phyloP scores from a whole-genome alignment of 2,329 filamentous ascomycete species.

The Xylaria hypoxylon region DNA sequence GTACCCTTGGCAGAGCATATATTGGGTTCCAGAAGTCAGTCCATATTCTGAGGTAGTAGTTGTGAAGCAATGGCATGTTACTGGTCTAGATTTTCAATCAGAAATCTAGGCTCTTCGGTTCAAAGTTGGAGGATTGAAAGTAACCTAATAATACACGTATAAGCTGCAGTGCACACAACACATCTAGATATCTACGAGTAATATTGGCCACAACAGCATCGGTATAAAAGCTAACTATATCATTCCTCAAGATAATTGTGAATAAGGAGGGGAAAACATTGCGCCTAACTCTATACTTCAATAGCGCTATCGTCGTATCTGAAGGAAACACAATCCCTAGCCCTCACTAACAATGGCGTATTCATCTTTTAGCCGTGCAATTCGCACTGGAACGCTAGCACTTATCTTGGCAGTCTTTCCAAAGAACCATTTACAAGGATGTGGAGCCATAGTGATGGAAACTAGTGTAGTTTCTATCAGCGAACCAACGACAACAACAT shows the following conservation, averaged over 20 bases:
- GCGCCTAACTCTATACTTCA: too few relatives aligned
- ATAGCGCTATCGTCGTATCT: background rate
- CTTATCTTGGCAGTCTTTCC: background rate
- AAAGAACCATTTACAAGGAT: background rate
- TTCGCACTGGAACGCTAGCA: background rate
- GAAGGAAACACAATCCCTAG: background rate
- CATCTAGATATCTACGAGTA: background rate
- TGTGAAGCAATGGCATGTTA: background rate
- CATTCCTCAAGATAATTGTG: too few relatives aligned
- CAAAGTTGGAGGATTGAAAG: background rate
- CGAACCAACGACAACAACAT: background rate
- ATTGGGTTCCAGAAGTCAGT: background rate
- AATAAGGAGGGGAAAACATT: too few relatives aligned
- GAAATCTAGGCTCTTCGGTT: conserved; percentile 6
- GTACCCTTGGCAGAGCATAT: background rate
- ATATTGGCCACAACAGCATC: background rate
- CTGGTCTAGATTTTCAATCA: background rate
- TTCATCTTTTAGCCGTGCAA: background rate
- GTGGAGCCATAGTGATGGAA: conserved; percentile 8
- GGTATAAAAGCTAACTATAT: too few relatives aligned
- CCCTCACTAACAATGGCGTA: background rate
- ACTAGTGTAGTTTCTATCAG: background rate
- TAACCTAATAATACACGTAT: background rate
- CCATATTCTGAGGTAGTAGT: background rate
- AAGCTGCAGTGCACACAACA: background rate